Evolutionary conservation across 2,329 filamentous ascomycete genomes (phyloP).

Genomic region (Bipolaris cookei): DNA sequence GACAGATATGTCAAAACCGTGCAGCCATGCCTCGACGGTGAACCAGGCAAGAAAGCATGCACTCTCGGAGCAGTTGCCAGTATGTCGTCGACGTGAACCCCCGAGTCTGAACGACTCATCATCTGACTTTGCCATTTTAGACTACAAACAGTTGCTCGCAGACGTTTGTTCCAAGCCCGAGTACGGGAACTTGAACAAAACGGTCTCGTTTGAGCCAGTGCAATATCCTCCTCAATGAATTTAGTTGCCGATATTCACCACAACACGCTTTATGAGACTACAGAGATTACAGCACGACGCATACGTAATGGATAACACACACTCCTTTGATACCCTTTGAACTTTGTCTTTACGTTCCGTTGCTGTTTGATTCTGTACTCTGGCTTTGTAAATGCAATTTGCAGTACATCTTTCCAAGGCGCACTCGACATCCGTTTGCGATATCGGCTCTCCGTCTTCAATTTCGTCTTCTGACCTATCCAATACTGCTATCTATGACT

Average conservation of each 20-base stretch:
- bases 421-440: not conserved
- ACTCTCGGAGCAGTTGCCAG: slow-evolving; percentile 25
- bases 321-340: not conserved
- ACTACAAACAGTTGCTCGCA: slow-evolving; percentile 25
- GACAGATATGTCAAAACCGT: slow-evolving; percentile 23
- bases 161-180: slow-evolving; percentile 16
- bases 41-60: slow-evolving; percentile 16
- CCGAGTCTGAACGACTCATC: not conserved
- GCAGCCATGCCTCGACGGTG: slow-evolving; percentile 28
- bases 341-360: not conserved
- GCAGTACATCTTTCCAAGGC: not conserved
- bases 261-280: slow-evolving; percentile 6
- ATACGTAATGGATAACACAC: slow-evolving; percentile 17
- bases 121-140: slow-evolving; percentile 9
- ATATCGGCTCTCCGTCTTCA: not conserved
- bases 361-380: not conserved
- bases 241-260: not conserved
- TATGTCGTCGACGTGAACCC: slow-evolving; percentile 8
- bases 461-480: not conserved
- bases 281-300: not conserved
- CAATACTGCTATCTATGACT: not conserved
- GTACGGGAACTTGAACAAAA: slow-evolving; percentile 19
- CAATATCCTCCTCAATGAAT: not conserved
- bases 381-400: not conserved
- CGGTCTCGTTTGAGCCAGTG: slow-evolving; percentile 13